A percentile compares a stretch with the other conserved stretches of the same genome.
These are phyloP conservation scores for Aspergillus tanneri DNA, from an alignment of 2,329 filamentous ascomycete species.

Conservation along the genomic window DNA sequence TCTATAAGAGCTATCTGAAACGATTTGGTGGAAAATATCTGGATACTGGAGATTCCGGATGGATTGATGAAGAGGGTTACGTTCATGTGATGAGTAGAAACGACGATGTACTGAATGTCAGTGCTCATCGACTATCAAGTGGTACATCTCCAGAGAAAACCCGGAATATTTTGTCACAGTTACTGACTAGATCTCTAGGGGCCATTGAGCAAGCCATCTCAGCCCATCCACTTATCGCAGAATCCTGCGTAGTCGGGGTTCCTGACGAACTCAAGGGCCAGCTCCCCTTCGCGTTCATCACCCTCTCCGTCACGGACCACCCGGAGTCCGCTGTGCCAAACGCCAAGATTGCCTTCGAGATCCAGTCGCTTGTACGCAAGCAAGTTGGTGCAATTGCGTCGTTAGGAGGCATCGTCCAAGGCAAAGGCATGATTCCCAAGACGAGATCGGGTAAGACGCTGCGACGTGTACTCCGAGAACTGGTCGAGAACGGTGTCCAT, in stretches of 20 bases:
- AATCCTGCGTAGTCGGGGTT: constrained; percentile 89
- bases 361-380: constrained; percentile 3
- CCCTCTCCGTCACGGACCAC: constrained; percentile 55
- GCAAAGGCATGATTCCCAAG: constrained; percentile 9
- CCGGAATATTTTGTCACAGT: background rate
- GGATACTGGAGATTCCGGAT: constrained; percentile 6
- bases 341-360: background rate
- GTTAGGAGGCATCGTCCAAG: background rate
- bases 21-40: constrained; percentile 1
- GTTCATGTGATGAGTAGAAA: constrained; percentile 63
- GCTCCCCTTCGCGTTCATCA: constrained; percentile 89
- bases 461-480: constrained; percentile 2
- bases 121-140: constrained; percentile 84
- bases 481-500: constrained; percentile 5
- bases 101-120: constrained; percentile 94
- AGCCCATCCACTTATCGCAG: constrained; percentile 59
- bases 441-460: constrained; percentile 11
- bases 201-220: constrained; percentile 7
- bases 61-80: constrained; percentile 5
- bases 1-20: constrained; percentile 83
- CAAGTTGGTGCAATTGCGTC: constrained; percentile 6
- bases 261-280: constrained; percentile 89
- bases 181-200: constrained; percentile 1
- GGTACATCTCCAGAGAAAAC: constrained; percentile 4
- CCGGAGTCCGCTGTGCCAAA: background rate